Percentiles rank a stretch among this genome's conserved stretches.
Conservation (phyloP, 1,139 yeast species). For the Trichomonascaceae sp. region DNA sequence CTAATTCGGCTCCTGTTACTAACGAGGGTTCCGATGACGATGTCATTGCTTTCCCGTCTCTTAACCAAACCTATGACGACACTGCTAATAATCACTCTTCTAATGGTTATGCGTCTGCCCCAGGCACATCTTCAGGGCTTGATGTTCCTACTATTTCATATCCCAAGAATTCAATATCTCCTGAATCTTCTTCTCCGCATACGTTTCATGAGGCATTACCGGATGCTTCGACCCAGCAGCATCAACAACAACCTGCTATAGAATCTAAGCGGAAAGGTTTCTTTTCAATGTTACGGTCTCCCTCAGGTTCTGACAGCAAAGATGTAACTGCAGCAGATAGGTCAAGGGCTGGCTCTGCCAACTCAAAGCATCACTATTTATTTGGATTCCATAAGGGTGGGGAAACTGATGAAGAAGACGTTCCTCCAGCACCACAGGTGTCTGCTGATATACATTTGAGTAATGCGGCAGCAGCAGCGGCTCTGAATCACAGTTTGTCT, state of each 20-base stretch:
- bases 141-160: conserved; percentile 7
- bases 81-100: not conserved
- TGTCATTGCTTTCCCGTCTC: conserved; percentile 11
- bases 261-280: conserved; percentile 17
- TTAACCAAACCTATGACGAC: conserved; percentile 2
- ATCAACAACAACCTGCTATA: not conserved
- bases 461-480: not conserved
- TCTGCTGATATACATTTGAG: not conserved
- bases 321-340: not conserved
- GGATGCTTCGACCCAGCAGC: conserved; percentile 7
- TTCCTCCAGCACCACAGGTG: not conserved
- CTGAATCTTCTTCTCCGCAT: conserved; percentile 6
- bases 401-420: not conserved
- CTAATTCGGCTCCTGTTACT: conserved; percentile 4
- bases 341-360: conserved; percentile 12
- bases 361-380: conserved; percentile 13
- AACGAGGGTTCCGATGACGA: conserved; percentile 9
- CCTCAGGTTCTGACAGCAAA: conserved; percentile 29
- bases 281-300: conserved; percentile 37
- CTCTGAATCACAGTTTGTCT: conserved; percentile 4
- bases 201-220: conserved; percentile 6
- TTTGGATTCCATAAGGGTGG: not conserved
- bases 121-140: not conserved
- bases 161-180: conserved; percentile 5
- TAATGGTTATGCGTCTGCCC: not conserved